phyloP scores from a whole-genome alignment of 2,329 filamentous ascomycete genomes.

The Alternaria sp. region DNA sequence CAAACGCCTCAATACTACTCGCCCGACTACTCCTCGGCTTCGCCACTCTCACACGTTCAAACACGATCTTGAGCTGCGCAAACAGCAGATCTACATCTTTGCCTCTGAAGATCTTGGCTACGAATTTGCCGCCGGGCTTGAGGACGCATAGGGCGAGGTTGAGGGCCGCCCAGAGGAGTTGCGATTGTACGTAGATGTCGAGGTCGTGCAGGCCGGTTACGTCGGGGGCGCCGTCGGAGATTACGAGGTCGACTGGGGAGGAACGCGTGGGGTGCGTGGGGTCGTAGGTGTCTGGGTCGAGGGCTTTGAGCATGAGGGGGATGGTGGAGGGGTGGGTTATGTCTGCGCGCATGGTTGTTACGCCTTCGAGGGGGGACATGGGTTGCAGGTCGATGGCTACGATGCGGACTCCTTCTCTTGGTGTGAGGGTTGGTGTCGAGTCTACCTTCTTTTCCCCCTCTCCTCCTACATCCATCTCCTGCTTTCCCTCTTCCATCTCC shows the following conservation, averaged over 20 bases:
- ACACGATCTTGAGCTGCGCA: slow-evolving; percentile 90
- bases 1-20: slow-evolving; percentile 95
- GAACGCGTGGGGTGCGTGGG: slow-evolving; percentile 56
- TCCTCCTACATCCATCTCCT: slow-evolving; percentile 18
- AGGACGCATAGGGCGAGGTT: slow-evolving; percentile 93
- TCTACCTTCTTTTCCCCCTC: slow-evolving; percentile 18
- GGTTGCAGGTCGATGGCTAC: slow-evolving; percentile 96
- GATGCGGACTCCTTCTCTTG: slow-evolving; percentile 81
- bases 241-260: slow-evolving; percentile 87
- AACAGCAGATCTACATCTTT: slow-evolving; percentile 96
- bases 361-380: slow-evolving; percentile 91
- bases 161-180: slow-evolving; percentile 90
- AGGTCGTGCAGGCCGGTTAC: slow-evolving; percentile 96
- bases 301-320: slow-evolving; percentile 81
- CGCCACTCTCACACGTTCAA: slow-evolving; percentile 83
- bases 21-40: slow-evolving; percentile 95
- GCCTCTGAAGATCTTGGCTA: slow-evolving; percentile 96
- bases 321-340: slow-evolving; percentile 98
- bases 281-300: slow-evolving; percentile 70
- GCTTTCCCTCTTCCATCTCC: slow-evolving; percentile 7
- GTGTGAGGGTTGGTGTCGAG: slow-evolving; percentile 39
- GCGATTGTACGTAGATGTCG: slow-evolving; percentile 97
- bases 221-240: slow-evolving; percentile 94
- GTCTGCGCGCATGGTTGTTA: slow-evolving; percentile 89
- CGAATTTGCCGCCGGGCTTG: slow-evolving; percentile 91